Conservation (phyloP, 2,329 filamentous ascomycete species). For the Colletotrichum coccodes region DNA sequence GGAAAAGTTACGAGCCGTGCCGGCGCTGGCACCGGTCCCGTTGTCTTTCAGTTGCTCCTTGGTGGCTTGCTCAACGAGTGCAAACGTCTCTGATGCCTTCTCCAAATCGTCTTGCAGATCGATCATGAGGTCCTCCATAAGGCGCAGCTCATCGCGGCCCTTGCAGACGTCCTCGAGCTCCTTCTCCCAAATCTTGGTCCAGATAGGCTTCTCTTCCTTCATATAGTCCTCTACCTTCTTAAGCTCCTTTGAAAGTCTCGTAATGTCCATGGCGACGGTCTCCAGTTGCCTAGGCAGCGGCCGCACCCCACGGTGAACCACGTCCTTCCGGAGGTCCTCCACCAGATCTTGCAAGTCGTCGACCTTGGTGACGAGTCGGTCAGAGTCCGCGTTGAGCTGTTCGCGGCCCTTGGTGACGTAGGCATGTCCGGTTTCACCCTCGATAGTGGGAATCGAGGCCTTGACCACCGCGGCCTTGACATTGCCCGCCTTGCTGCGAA, state of each 20-base stretch:
- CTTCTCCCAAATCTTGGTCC: conserved; percentile 99
- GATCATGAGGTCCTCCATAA: conserved; percentile 94
- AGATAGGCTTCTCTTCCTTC: conserved; percentile 90
- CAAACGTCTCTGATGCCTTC: conserved; percentile 92
- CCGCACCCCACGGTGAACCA: conserved; percentile 90
- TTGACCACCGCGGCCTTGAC: conserved; percentile 82
- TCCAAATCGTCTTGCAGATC: conserved; percentile 95
- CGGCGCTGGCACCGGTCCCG: conserved; percentile 60
- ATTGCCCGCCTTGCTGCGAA: conserved; percentile 82
- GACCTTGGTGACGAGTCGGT: conserved; percentile 89
- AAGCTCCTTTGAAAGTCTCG: conserved; percentile 82
- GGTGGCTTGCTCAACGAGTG: conserved; percentile 96
- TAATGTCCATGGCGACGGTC: conserved; percentile 87
- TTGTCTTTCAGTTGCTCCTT: conserved; percentile 92
- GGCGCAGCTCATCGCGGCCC: conserved; percentile 91
- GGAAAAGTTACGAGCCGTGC: conserved; percentile 65
- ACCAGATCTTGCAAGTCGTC: conserved; percentile 98
- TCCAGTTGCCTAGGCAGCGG: conserved; percentile 92
- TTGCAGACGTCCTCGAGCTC: conserved; percentile 96
- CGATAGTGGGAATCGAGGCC: conserved; percentile 75
- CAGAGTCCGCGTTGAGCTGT: conserved; percentile 85
- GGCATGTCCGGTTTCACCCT: conserved; percentile 82
- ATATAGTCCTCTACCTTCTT: conserved; percentile 96
- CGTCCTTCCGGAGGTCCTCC: conserved; percentile 96
- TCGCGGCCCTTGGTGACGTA: conserved; percentile 92